These are phyloP conservation scores for Saraca asoca DNA, from an alignment of 331 rosid genomes.

Conservation along the genomic window DNA sequence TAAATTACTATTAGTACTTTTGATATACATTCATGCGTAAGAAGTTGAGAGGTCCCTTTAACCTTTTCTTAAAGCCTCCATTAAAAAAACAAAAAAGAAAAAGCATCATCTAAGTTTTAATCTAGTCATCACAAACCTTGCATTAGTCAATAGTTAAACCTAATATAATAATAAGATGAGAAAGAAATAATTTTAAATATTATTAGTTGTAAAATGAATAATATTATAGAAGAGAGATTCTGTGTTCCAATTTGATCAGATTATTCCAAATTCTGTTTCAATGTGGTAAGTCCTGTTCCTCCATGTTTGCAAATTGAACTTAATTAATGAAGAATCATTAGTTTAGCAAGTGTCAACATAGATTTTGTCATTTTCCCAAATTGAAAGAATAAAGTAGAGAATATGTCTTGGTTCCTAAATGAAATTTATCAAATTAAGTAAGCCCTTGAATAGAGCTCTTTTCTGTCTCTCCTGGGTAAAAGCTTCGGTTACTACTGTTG, in stretches of 20 bases:
- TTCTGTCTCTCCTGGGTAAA: too few species aligned
- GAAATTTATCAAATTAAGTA: too few species aligned
- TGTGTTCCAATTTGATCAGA: slow-evolving; percentile 52
- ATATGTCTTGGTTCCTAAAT: too few species aligned
- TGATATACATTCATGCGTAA: too few species aligned
- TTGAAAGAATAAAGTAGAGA: neutral
- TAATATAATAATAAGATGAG: neutral
- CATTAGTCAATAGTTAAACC: neutral
- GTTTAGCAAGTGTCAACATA: slow-evolving; percentile 33
- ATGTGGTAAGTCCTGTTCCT: slow-evolving; percentile 52
- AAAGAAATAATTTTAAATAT: neutral
- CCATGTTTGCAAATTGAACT: slow-evolving; percentile 41
- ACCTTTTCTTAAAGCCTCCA: too few species aligned
- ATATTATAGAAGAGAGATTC: slow-evolving; percentile 46
- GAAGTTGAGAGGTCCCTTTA: too few species aligned
- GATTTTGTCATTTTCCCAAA: slow-evolving; percentile 48
- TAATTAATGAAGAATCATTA: slow-evolving; percentile 20
- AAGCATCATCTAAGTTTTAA: too few species aligned
- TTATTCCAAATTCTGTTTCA: slow-evolving; percentile 65
- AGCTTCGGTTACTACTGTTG: too few species aligned
- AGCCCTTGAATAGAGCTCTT: too few species aligned
- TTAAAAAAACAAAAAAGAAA: too few species aligned
- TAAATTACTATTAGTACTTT: too few species aligned
- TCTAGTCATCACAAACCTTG: neutral
- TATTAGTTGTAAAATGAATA: slow-evolving; percentile 52